Conservation (phyloP, 23 red algal genomes). For the Gracilariopsis chorda region DNA sequence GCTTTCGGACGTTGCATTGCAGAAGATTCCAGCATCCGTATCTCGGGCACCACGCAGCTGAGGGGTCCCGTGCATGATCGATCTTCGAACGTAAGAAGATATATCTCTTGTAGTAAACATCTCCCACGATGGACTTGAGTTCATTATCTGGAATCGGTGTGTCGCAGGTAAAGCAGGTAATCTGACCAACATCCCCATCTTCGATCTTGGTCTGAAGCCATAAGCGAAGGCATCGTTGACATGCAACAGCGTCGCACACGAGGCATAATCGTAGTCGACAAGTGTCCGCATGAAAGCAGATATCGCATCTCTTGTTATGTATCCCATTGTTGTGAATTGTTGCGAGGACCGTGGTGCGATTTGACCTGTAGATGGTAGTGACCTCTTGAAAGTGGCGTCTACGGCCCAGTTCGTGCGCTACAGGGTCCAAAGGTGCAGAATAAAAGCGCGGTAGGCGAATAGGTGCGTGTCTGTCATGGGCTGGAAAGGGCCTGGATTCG, state of each 20-base stretch:
- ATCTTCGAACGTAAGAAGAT: conserved; percentile 15
- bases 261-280: neutral
- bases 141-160: neutral
- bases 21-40: neutral
- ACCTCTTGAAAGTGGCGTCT: no score
- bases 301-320: neutral
- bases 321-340: no score
- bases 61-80: neutral
- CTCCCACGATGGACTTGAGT: neutral
- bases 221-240: neutral
- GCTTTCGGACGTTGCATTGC: neutral
- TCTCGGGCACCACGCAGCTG: neutral
- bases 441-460: no score
- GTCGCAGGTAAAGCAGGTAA: neutral
- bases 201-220: neutral
- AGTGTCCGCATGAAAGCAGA: neutral
- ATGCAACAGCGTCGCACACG: neutral
- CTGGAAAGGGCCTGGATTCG: no score
- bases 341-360: no score
- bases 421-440: no score
- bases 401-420: no score
- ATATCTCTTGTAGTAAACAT: neutral
- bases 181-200: neutral
- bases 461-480: no score
- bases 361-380: no score